phyloP scores from a whole-genome alignment of 306 rosid genomes.

The Hippophae tibetana region DNA sequence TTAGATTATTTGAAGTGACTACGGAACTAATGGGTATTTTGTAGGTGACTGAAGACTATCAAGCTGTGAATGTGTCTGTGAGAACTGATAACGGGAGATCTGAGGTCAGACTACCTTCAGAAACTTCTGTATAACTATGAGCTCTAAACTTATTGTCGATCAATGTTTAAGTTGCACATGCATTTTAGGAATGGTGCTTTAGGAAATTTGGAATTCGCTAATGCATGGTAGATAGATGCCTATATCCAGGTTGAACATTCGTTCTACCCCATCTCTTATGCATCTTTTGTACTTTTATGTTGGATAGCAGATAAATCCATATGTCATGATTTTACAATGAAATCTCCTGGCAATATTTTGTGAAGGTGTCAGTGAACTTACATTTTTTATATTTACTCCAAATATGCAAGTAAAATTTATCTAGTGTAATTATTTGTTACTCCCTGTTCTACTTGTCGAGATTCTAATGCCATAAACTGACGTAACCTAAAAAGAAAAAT shows the following conservation, averaged over 20 bases:
- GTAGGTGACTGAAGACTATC: slow-evolving; percentile 65
- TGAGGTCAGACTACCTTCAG: slow-evolving; percentile 42
- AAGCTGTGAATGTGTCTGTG: slow-evolving; percentile 55
- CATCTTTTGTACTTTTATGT: neutral
- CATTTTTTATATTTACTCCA: neutral
- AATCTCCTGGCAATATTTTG: slow-evolving; percentile 3
- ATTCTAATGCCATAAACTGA: neutral
- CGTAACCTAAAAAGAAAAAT: neutral
- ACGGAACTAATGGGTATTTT: slow-evolving; percentile 24
- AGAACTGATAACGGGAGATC: slow-evolving; percentile 31
- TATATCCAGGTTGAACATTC: neutral
- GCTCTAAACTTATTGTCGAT: neutral
- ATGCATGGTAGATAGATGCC: neutral
- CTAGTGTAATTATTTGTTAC: too few relatives aligned
- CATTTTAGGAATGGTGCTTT: too few relatives aligned
- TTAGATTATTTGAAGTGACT: slow-evolving; percentile 19
- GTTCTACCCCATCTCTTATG: neutral
- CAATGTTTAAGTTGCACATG: neutral
- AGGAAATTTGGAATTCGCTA: neutral
- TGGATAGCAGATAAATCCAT: slow-evolving; percentile 9
- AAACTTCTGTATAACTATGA: neutral
- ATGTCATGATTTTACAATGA: neutral
- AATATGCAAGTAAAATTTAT: neutral
- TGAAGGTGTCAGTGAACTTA: slow-evolving; percentile 4
- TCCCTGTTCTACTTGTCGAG: too few relatives aligned